These are phyloP conservation scores for Colletotrichum agaves DNA, from an alignment of 2,329 filamentous ascomycete genomes.

Conservation along the genomic window DNA sequence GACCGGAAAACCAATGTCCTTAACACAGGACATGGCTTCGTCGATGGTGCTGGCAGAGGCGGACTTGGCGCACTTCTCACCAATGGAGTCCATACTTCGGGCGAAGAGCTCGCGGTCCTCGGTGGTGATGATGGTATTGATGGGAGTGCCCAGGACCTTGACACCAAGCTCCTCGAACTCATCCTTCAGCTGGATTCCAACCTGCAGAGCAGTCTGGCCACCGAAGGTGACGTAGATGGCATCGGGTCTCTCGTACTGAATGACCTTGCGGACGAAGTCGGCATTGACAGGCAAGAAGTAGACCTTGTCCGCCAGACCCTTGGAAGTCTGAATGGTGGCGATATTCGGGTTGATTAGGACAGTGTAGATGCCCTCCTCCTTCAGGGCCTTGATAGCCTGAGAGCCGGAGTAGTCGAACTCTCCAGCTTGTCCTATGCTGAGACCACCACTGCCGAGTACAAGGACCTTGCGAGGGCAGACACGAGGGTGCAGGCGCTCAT, in stretches of 20 bases:
- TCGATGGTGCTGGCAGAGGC: conserved; percentile 90
- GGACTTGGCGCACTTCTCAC: conserved; percentile 97
- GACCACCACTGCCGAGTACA: conserved; percentile 91
- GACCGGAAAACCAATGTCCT: conserved; percentile 94
- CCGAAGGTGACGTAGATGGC: conserved; percentile 98
- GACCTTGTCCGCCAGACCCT: conserved; percentile 97
- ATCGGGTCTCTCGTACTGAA: conserved; percentile 92
- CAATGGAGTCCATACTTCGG: conserved; percentile 97
- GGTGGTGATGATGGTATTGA: conserved; percentile 98
- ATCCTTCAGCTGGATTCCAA: conserved; percentile 97
- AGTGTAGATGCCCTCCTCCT: conserved; percentile 98
- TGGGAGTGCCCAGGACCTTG: conserved; percentile 93
- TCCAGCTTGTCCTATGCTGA: conserved; percentile 97
- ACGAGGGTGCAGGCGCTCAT: conserved; percentile 78
- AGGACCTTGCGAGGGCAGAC: conserved; percentile 94
- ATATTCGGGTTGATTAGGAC: conserved; percentile 99
- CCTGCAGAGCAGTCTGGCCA: conserved; percentile 95
- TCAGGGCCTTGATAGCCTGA: conserved; percentile 97
- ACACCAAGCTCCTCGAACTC: conserved; percentile 94
- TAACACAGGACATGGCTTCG: conserved; percentile 88
- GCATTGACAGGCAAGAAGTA: conserved; percentile 98
- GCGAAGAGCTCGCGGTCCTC: conserved; percentile 98
- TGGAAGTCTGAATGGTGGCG: conserved; percentile 97
- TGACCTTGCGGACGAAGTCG: conserved; percentile 97
- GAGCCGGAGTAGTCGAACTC: conserved; percentile 99